Evolutionary conservation across 352 stramenopile genomes (phyloP).

Genomic region (Phytophthora pistaciae): DNA sequence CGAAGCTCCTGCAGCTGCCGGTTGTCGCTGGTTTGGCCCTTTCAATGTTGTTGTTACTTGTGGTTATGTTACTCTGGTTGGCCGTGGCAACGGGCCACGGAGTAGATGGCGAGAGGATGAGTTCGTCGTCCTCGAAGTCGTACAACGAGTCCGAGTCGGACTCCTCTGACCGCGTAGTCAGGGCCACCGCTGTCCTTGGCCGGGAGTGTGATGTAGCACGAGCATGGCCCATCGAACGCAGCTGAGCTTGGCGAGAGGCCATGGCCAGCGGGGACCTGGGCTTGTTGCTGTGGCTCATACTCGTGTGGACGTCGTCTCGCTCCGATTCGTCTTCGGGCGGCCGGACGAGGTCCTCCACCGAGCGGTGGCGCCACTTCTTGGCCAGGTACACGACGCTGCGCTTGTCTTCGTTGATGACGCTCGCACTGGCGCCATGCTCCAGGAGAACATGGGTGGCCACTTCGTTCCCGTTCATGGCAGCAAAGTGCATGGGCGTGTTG

Average conservation of each 20-base stretch:
- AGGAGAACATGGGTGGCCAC: conserved; percentile 67
- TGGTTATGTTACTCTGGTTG: conserved; percentile 4
- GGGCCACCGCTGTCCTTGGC: conserved; percentile 26
- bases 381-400: conserved; percentile 76
- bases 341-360: conserved; percentile 64
- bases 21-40: conserved; percentile 2
- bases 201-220: conserved; percentile 11
- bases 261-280: conserved; percentile 10
- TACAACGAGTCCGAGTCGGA: conserved; percentile 65
- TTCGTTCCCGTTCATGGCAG: conserved; percentile 82
- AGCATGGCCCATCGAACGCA: conserved; percentile 26
- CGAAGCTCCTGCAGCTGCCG: conserved; percentile 31
- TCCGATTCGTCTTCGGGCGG: conserved; percentile 46
- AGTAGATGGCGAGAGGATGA: conserved; percentile 55
- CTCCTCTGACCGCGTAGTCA: conserved; percentile 57
- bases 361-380: conserved; percentile 78
- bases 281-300: conserved; percentile 8
- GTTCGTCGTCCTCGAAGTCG: conserved; percentile 69
- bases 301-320: conserved; percentile 11
- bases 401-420: conserved; percentile 81
- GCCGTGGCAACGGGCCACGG: conserved; percentile 46
- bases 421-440: conserved; percentile 65
- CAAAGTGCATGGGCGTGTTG: conserved; percentile 81
- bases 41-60: conserved; percentile 20
- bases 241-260: conserved; percentile 29